phyloP scores from a whole-genome alignment of 2,329 filamentous ascomycete genomes.

The Tolypocladium cylindrosporum region DNA sequence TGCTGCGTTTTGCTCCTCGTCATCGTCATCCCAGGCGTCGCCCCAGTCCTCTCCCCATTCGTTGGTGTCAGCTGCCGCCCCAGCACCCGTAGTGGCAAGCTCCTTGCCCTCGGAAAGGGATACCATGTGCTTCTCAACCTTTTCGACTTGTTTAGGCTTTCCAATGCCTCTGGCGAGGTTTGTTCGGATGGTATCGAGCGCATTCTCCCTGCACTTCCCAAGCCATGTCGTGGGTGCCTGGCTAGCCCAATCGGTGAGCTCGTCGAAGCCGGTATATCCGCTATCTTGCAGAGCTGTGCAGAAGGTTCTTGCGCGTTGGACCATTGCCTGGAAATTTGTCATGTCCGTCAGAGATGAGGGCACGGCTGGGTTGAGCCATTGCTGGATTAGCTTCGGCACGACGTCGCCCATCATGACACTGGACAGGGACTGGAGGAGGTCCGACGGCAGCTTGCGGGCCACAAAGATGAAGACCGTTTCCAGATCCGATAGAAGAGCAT shows the following conservation, averaged over 20 bases:
- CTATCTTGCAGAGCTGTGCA: conserved; percentile 51
- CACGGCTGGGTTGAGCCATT: conserved; percentile 68
- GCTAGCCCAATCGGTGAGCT: conserved; percentile 70
- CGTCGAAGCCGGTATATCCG: conserved; percentile 51
- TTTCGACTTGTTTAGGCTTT: conserved; percentile 61
- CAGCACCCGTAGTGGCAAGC: conserved; percentile 44
- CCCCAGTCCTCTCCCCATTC: conserved; percentile 76
- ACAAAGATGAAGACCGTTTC: conserved; percentile 42
- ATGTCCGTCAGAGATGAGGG: conserved; percentile 66
- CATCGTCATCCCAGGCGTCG: conserved; percentile 67
- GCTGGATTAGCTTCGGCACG: conserved; percentile 55
- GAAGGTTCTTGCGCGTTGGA: conserved; percentile 56
- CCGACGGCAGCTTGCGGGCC: conserved; percentile 38
- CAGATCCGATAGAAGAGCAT: conserved; percentile 44
- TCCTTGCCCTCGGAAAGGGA: conserved; percentile 56
- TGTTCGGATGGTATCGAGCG: conserved; percentile 63
- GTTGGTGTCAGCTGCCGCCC: conserved; percentile 31
- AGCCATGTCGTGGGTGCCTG: conserved; percentile 79
- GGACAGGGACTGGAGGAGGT: conserved; percentile 52
- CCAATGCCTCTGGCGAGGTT: conserved; percentile 60
- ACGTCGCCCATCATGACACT: conserved; percentile 61
- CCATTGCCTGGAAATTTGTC: conserved; percentile 56
- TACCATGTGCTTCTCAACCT: conserved; percentile 74
- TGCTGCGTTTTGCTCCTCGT: conserved; percentile 27
- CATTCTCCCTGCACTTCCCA: conserved; percentile 67